Evolutionary conservation across 345 rosid genomes (phyloP).

Genomic region (Aethionema arabicum): DNA sequence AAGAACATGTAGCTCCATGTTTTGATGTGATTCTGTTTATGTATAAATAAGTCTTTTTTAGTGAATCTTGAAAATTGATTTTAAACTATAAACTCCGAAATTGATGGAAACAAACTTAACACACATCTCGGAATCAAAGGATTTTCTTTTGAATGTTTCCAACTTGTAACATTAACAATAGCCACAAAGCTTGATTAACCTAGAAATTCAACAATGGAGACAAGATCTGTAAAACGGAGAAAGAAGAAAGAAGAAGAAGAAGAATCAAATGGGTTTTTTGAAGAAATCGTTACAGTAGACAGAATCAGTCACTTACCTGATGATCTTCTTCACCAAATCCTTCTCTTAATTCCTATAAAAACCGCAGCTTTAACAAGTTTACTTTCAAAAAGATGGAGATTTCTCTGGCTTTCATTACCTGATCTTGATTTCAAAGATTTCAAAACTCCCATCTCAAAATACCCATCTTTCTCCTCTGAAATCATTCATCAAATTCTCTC

Average conservation of each 20-base stretch:
- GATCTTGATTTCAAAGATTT: slow-evolving; percentile 78
- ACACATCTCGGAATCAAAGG: slow-evolving; percentile 35
- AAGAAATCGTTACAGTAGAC: slow-evolving; percentile 38
- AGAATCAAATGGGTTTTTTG: slow-evolving; percentile 12
- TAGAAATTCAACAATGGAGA: slow-evolving; percentile 49
- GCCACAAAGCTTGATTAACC: background rate
- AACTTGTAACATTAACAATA: slow-evolving; percentile 31
- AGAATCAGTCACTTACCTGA: slow-evolving; percentile 71
- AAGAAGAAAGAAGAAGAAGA: slow-evolving; percentile 33
- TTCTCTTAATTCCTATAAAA: slow-evolving; percentile 59
- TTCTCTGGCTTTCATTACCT: slow-evolving; percentile 73
- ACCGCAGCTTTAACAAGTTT: slow-evolving; percentile 54
- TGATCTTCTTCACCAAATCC: slow-evolving; percentile 60
- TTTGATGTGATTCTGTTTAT: slow-evolving; percentile 28
- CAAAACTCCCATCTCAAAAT: slow-evolving; percentile 27
- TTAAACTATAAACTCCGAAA: slow-evolving; percentile 2
- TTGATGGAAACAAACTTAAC: slow-evolving; percentile 41
- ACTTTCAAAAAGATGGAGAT: slow-evolving; percentile 67
- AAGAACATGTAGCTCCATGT: slow-evolving; percentile 43
- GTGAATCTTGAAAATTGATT: background rate
- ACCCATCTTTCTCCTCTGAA: slow-evolving; percentile 24
- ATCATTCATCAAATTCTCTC: slow-evolving; percentile 30
- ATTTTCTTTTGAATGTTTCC: slow-evolving; percentile 62
- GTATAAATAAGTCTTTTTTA: slow-evolving; percentile 33
- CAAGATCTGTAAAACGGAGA: slow-evolving; percentile 65